phyloP scores from a whole-genome alignment of 2,329 filamentous ascomycete genomes.

The Diaporthe humulicola region DNA sequence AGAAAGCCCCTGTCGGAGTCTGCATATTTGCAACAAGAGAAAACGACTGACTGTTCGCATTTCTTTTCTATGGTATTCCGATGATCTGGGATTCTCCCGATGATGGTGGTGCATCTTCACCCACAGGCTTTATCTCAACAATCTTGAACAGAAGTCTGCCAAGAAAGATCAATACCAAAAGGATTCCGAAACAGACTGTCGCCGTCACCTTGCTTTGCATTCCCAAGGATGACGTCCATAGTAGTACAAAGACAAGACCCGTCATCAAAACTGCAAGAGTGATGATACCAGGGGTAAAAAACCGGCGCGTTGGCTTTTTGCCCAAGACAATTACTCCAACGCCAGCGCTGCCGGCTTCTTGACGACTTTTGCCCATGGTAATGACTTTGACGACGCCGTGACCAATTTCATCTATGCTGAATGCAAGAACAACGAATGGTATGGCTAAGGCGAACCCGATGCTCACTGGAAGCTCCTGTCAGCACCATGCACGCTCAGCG shows the following conservation, averaged over 20 bases:
- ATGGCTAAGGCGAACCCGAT: neutral
- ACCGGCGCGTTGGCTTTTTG: neutral
- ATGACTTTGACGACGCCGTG: neutral
- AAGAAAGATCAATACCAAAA: neutral
- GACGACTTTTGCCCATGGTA: neutral
- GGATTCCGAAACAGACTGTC: neutral
- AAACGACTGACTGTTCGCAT: neutral
- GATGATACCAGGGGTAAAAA: neutral
- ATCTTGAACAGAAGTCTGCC: neutral
- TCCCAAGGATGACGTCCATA: neutral
- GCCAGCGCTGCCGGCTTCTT: neutral
- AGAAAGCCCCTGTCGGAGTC: no score
- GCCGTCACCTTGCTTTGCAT: neutral
- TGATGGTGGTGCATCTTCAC: neutral
- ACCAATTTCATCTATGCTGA: neutral
- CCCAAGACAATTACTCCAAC: neutral
- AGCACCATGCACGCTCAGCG: neutral
- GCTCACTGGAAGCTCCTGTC: neutral
- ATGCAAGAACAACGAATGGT: neutral
- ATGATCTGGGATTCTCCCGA: neutral
- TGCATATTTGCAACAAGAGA: neutral
- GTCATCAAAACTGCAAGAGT: neutral
- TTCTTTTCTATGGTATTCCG: neutral
- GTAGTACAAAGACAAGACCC: neutral
- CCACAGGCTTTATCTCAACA: neutral